Evolutionary conservation across 73 alveolate species (phyloP).

Genomic region (Tetrahymena thermophila): DNA sequence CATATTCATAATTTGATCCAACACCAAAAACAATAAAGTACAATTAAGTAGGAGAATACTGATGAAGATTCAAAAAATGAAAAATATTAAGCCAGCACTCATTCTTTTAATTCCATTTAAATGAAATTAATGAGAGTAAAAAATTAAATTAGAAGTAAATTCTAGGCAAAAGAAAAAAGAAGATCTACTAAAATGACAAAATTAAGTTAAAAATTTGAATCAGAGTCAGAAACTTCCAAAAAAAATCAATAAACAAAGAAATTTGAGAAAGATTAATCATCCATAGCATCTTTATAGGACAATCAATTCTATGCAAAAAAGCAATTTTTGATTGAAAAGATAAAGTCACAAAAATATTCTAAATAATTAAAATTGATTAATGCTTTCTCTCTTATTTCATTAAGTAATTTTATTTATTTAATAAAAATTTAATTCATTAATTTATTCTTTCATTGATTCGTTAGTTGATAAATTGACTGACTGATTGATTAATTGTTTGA

Average conservation of each 20-base stretch:
- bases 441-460: too few species aligned
- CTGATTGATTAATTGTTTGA: too few species aligned
- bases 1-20: too few species aligned
- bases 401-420: not conserved
- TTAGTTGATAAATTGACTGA: too few species aligned
- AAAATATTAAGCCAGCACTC: not conserved
- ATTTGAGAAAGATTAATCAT: not conserved
- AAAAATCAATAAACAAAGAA: not conserved
- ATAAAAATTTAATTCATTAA: not conserved
- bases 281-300: not conserved
- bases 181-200: not conserved
- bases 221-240: not conserved
- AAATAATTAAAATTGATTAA: not conserved
- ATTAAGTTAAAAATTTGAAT: not conserved
- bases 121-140: not conserved
- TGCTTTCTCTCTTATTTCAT: not conserved
- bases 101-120: not conserved
- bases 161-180: not conserved
- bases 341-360: not conserved
- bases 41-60: not conserved
- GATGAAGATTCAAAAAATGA: not conserved
- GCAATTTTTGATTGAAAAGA: not conserved
- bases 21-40: not conserved
- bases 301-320: not conserved
- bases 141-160: not conserved